A percentile compares a stretch with the other conserved stretches of the same genome.
Conservation (phyloP, 352 stramenopile genomes). For the Thalassiosira mediterranea region DNA sequence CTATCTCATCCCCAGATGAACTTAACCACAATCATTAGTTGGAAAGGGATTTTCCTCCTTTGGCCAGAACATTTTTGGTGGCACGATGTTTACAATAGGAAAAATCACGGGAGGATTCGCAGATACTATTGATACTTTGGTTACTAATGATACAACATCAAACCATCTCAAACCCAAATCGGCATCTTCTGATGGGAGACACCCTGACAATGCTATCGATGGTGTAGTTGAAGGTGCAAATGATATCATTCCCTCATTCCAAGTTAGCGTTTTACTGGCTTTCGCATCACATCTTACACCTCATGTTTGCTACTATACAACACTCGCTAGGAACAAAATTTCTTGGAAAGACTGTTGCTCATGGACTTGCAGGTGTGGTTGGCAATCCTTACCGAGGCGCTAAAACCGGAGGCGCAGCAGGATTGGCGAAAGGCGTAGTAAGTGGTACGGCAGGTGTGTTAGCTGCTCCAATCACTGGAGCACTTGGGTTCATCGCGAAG, state of each 20-base stretch:
- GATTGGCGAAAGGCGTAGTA: conserved; percentile 47
- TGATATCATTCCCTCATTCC: no score
- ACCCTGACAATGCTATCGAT: conserved; percentile 51
- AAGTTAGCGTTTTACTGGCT: no score
- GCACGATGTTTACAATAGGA: conserved; percentile 46
- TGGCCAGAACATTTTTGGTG: conserved; percentile 53
- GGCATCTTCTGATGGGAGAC: conserved; percentile 18
- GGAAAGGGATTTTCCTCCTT: conserved; percentile 56
- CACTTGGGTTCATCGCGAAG: conserved; percentile 61
- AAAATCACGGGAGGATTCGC: conserved; percentile 51
- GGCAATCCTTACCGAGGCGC: conserved; percentile 57
- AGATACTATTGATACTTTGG: conserved; percentile 44
- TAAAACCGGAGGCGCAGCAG: conserved; percentile 38
- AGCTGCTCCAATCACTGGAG: conserved; percentile 52
- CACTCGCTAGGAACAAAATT: conserved; percentile 35
- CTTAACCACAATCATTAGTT: no score
- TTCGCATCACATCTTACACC: no score
- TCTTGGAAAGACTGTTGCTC: conserved; percentile 36
- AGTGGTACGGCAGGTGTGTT: conserved; percentile 52
- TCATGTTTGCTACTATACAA: no score
- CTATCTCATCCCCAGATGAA: no score
- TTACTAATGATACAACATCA: conserved; percentile 46
- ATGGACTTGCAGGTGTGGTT: conserved; percentile 59
- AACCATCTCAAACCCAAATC: conserved; percentile 54
- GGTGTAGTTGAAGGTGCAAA: conserved; percentile 45